Evolutionary conservation across 2,329 filamentous ascomycete genomes (phyloP).

Genomic region (Bertia moriformis): DNA sequence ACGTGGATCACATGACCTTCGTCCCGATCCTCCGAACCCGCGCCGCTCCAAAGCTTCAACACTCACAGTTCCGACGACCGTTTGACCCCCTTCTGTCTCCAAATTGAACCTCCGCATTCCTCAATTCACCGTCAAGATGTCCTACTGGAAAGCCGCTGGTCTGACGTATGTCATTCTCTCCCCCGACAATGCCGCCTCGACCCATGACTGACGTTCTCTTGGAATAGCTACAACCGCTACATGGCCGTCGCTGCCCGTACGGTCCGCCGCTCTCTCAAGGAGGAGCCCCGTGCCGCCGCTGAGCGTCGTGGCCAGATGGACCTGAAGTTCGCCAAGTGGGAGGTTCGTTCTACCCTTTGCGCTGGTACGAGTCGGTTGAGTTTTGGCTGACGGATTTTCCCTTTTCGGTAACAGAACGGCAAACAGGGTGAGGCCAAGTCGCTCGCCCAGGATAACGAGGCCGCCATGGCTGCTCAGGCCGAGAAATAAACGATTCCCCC

Average conservation of each 20-base stretch:
- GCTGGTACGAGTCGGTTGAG: constrained; percentile 5
- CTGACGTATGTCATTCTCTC: constrained; percentile 58
- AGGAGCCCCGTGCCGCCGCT: constrained; percentile 72
- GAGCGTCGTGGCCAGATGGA: constrained; percentile 87
- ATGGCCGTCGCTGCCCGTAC: constrained; percentile 85
- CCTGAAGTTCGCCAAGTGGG: constrained; percentile 84
- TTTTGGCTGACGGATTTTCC: constrained; percentile 11
- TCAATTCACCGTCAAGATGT: constrained; percentile 53
- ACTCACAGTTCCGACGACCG: not conserved
- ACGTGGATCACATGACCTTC: not conserved
- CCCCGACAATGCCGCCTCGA: constrained; percentile 2
- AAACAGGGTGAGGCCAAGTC: constrained; percentile 80
- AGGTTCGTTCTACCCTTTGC: constrained; percentile 49
- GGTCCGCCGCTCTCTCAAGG: constrained; percentile 93
- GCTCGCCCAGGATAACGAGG: constrained; percentile 42
- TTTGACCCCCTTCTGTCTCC: constrained; percentile 10
- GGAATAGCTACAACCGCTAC: constrained; percentile 99
- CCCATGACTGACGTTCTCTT: constrained; percentile 3
- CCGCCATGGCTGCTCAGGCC: constrained; percentile 9
- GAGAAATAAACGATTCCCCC: not conserved
- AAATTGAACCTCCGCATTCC: constrained; percentile 14
- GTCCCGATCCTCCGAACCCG: not conserved
- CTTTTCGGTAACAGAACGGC: constrained; percentile 59
- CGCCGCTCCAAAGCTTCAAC: not conserved
- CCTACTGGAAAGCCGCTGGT: constrained; percentile 96